These are phyloP conservation scores for Tremella yokohamensis DNA, from an alignment of 768 basidiomycete species.

Conservation along the genomic window DNA sequence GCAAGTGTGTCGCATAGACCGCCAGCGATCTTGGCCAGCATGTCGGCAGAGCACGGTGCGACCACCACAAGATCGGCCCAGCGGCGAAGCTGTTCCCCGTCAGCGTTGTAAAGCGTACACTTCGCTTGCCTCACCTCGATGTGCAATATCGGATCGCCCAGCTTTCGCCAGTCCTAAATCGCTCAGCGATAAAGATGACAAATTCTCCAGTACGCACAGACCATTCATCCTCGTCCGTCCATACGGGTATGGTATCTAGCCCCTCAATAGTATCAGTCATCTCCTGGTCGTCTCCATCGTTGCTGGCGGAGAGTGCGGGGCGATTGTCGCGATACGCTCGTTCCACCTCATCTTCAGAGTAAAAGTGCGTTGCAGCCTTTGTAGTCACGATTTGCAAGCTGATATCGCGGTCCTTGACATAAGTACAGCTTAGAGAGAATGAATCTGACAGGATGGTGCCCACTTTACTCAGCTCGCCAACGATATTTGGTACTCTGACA, in stretches of 20 bases:
- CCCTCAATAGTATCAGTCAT: background rate
- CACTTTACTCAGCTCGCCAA: slow-evolving; percentile 67
- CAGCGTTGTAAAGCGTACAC: background rate
- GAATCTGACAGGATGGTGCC: slow-evolving; percentile 46
- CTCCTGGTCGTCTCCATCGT: too few relatives aligned
- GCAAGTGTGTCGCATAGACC: slow-evolving; percentile 86
- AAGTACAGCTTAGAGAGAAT: background rate
- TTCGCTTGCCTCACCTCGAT: slow-evolving; percentile 70
- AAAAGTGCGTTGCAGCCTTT: slow-evolving; percentile 73
- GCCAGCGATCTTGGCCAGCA: slow-evolving; percentile 82
- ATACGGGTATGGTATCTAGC: slow-evolving; percentile 54
- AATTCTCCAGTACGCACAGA: slow-evolving; percentile 57
- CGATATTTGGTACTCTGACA: slow-evolving; percentile 87
- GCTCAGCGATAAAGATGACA: background rate
- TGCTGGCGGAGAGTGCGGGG: too few relatives aligned
- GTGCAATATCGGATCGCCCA: slow-evolving; percentile 89
- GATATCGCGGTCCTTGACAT: slow-evolving; percentile 67
- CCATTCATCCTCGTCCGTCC: slow-evolving; percentile 93
- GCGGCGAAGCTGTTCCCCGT: slow-evolving; percentile 51
- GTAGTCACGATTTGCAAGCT: slow-evolving; percentile 81
- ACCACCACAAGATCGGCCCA: slow-evolving; percentile 97
- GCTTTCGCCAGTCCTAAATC: slow-evolving; percentile 63
- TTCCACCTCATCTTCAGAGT: slow-evolving; percentile 52
- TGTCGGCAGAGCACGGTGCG: slow-evolving; percentile 95
- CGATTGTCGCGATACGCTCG: slow-evolving; percentile 5